Evolutionary conservation across 1,139 yeast genomes (phyloP).

Genomic region (Pichia sp.): DNA sequence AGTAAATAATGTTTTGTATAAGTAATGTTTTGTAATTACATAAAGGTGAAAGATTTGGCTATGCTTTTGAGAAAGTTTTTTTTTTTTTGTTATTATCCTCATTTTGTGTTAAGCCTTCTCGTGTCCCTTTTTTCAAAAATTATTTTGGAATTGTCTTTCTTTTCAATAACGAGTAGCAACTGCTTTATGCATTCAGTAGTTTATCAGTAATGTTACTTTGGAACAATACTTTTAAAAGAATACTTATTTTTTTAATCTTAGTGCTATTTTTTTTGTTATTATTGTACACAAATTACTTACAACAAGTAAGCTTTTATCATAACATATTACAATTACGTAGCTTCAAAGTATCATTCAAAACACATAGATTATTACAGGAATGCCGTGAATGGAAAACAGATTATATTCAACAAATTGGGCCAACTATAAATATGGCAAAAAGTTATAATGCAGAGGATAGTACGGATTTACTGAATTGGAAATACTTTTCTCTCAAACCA

Average conservation of each 20-base stretch:
- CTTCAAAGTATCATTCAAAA: slow-evolving; percentile 18
- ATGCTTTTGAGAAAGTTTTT: not conserved
- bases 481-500: slow-evolving; percentile 17
- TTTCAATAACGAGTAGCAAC: not conserved
- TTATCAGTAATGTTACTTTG: slow-evolving; percentile 7
- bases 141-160: not conserved
- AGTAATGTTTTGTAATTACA: not conserved
- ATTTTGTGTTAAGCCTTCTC: too few species aligned
- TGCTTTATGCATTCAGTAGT: not conserved
- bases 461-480: not conserved
- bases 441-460: not conserved
- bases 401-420: not conserved
- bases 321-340: slow-evolving; percentile 19
- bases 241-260: slow-evolving; percentile 18
- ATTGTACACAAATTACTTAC: slow-evolving; percentile 23
- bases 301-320: slow-evolving; percentile 22
- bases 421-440: not conserved
- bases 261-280: slow-evolving; percentile 18
- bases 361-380: slow-evolving; percentile 19
- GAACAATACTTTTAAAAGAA: slow-evolving; percentile 17
- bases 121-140: not conserved
- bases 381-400: slow-evolving; percentile 8
- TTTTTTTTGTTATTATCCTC: too few species aligned
- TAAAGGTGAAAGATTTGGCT: not conserved
- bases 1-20: not conserved